Evolutionary conservation across 1,284 basidiomycete species (phyloP).

Genomic region (Cryptococcus depauperatus): DNA sequence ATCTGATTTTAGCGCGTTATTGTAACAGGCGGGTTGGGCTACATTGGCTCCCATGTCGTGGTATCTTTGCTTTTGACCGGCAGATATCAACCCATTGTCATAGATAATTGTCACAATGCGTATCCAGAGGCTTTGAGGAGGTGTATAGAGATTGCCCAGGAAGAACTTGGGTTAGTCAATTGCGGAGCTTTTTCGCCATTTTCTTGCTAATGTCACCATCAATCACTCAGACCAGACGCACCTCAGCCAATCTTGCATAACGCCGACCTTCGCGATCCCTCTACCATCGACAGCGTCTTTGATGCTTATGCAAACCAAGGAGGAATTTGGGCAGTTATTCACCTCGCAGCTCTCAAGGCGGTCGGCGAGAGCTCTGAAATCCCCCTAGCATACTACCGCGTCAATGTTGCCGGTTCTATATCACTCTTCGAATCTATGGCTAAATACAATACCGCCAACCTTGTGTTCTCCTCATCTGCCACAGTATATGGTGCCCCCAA

Average conservation of each 20-base stretch:
- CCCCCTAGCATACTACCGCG: conserved; percentile 84
- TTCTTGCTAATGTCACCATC: background rate
- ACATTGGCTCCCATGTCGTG: conserved; percentile 80
- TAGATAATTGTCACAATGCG: conserved; percentile 91
- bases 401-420: conserved; percentile 81
- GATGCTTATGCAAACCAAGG: conserved; percentile 64
- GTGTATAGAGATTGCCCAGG: conserved; percentile 68
- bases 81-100: conserved; percentile 80
- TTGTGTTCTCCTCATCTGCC: conserved; percentile 96
- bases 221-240: conserved; percentile 44
- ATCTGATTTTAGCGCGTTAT: conserved; percentile 30
- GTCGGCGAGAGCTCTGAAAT: conserved; percentile 96
- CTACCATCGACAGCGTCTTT: conserved; percentile 68
- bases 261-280: conserved; percentile 65
- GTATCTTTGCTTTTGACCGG: conserved; percentile 76
- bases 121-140: conserved; percentile 63
- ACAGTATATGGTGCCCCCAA: conserved; percentile 98
- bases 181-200: background rate
- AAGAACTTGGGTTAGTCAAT: conserved; percentile 45
- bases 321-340: conserved; percentile 95
- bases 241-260: conserved; percentile 44
- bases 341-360: conserved; percentile 95
- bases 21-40: conserved; percentile 44
- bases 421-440: conserved; percentile 70
- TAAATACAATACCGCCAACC: conserved; percentile 68